A percentile compares a stretch with the other conserved stretches of the same genome.
These are phyloP conservation scores for Termitomyces sp. DNA, from an alignment of 1,284 basidiomycete species.

Conservation along the genomic window DNA sequence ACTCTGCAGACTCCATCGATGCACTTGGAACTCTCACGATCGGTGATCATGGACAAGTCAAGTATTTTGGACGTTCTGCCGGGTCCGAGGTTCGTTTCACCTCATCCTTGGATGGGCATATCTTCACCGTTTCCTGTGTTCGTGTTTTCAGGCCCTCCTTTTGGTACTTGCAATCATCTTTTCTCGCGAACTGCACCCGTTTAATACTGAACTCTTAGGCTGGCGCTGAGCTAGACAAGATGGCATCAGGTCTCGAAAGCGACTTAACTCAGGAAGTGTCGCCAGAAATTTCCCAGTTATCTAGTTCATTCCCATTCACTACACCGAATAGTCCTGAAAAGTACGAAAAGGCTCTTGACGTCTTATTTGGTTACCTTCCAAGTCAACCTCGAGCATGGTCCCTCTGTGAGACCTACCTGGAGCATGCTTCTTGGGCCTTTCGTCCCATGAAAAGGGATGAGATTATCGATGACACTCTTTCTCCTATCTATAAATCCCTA, in stretches of 20 bases:
- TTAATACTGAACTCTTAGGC: slow-evolving; percentile 31
- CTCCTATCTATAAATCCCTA: slow-evolving; percentile 51
- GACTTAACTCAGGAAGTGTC: slow-evolving; percentile 31
- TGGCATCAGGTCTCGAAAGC: slow-evolving; percentile 25
- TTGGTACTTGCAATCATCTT: slow-evolving; percentile 29
- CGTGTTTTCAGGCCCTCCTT: slow-evolving; percentile 39
- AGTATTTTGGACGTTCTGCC: slow-evolving; percentile 67
- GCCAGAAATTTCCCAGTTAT: slow-evolving; percentile 39
- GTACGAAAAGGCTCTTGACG: slow-evolving; percentile 34
- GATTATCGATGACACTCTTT: slow-evolving; percentile 57
- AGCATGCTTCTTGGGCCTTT: slow-evolving; percentile 58
- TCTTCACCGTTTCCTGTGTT: slow-evolving; percentile 6
- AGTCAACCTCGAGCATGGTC: slow-evolving; percentile 55
- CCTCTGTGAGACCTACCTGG: slow-evolving; percentile 63
- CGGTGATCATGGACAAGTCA: slow-evolving; percentile 56
- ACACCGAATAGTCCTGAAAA: slow-evolving; percentile 30
- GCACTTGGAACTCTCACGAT: slow-evolving; percentile 58
- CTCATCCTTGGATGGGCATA: not conserved
- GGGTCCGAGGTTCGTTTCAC: slow-evolving; percentile 42
- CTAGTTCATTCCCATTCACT: slow-evolving; percentile 43
- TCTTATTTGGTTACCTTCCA: slow-evolving; percentile 44
- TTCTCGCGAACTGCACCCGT: not conserved
- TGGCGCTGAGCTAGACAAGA: slow-evolving; percentile 44
- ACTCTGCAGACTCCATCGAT: slow-evolving; percentile 33
- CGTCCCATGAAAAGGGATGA: slow-evolving; percentile 61